phyloP scores from a whole-genome alignment of 1,139 yeast genomes.

The Yarrowia galli region DNA sequence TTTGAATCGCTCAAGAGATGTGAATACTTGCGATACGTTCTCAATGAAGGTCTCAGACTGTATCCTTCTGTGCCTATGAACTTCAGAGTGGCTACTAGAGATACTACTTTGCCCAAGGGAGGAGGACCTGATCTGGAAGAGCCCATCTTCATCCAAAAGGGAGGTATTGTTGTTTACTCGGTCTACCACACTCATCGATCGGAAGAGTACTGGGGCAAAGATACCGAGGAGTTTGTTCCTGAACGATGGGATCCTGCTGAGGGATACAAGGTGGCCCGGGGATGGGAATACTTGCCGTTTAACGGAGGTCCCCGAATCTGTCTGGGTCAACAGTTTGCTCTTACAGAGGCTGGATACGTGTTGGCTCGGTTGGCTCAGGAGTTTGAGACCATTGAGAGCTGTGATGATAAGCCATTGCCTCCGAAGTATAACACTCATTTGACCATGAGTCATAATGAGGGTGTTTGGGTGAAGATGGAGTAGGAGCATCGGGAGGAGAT shows the following conservation, averaged over 20 bases:
- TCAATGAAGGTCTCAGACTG: constrained; percentile 61
- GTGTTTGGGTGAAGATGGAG: constrained; percentile 30
- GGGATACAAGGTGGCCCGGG: constrained; percentile 43
- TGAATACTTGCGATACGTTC: constrained; percentile 58
- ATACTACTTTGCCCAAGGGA: constrained; percentile 48
- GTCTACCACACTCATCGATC: constrained; percentile 58
- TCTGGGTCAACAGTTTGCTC: constrained; percentile 65
- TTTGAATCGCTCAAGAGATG: constrained; percentile 62
- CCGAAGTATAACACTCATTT: constrained; percentile 27
- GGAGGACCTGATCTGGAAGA: constrained; percentile 54
- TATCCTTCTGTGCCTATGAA: constrained; percentile 66
- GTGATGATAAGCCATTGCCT: constrained; percentile 19
- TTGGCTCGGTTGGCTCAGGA: constrained; percentile 56
- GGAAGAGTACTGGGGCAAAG: constrained; percentile 57
- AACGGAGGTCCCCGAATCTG: constrained; percentile 69
- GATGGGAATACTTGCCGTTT: constrained; percentile 54
- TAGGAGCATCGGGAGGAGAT: neutral
- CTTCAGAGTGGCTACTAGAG: constrained; percentile 57
- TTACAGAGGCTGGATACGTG: constrained; percentile 62
- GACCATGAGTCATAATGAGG: constrained; percentile 36
- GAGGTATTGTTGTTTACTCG: constrained; percentile 57
- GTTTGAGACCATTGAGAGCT: constrained; percentile 37
- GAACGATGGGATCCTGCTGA: constrained; percentile 57
- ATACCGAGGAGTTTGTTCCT: constrained; percentile 58
- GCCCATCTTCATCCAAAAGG: constrained; percentile 59